Percentiles rank a stretch among this genome's conserved stretches.
Evolutionary conservation across 768 basidiomycete species (phyloP).

Genomic region (Dacryopinax spathularia): DNA sequence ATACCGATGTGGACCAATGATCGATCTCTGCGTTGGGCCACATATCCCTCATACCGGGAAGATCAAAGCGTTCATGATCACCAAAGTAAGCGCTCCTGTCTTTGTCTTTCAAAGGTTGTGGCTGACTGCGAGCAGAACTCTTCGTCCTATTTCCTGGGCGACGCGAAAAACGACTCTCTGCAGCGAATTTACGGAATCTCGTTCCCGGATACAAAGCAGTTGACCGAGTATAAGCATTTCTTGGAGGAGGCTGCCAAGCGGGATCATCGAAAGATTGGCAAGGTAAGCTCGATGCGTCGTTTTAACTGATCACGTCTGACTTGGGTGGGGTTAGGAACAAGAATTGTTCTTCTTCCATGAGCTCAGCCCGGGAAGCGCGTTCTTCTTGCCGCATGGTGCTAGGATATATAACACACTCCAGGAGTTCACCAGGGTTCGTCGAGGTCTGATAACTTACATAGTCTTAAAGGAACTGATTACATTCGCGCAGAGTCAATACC

Average conservation of each 20-base stretch:
- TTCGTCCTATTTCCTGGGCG: constrained; percentile 94
- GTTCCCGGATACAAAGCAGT: constrained; percentile 93
- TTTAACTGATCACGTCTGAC: constrained; percentile 4
- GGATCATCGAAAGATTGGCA: constrained; percentile 92
- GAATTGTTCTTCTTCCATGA: constrained; percentile 99
- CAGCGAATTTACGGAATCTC: constrained; percentile 97
- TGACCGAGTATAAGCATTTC: constrained; percentile 89
- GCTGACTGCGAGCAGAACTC: constrained; percentile 49
- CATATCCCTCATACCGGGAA: constrained; percentile 96
- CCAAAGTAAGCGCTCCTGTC: constrained; percentile 47
- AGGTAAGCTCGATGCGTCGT: constrained; percentile 28
- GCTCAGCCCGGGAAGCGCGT: constrained; percentile 82
- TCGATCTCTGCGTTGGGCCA: constrained; percentile 92
- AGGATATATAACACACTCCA: constrained; percentile 89
- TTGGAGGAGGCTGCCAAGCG: constrained; percentile 95
- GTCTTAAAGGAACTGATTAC: neutral
- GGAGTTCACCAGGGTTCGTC: constrained; percentile 73
- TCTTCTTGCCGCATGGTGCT: constrained; percentile 95
- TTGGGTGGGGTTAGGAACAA: constrained; percentile 57
- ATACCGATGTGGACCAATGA: constrained; percentile 96
- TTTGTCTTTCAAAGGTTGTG: neutral
- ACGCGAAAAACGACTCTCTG: constrained; percentile 79
- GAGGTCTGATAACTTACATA: neutral
- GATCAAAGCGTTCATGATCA: constrained; percentile 95
- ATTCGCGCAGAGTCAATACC: constrained; percentile 63